A percentile compares a stretch with the other conserved stretches of the same genome.
Conservation (phyloP, 345 rosid species). For the Dimocarpus longan region DNA sequence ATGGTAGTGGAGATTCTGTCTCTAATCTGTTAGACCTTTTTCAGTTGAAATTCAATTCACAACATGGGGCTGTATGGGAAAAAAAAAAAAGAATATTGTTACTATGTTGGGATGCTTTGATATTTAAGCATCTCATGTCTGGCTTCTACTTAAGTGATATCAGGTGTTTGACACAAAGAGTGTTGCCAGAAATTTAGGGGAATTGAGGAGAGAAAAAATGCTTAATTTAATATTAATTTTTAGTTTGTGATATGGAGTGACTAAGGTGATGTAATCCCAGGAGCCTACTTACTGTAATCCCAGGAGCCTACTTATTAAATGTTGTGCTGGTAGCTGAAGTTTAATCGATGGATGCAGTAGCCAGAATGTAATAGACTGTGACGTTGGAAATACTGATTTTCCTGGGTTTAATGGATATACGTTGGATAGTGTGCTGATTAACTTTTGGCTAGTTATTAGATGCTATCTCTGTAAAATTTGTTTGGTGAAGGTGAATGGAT, state of each 20-base stretch:
- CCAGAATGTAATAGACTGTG: conserved; percentile 4
- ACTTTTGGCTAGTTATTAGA: conserved; percentile 1
- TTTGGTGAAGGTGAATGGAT: conserved; percentile 10
- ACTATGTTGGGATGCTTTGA: not conserved
- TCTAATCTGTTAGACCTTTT: conserved; percentile 25
- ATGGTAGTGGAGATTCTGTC: conserved; percentile 31
- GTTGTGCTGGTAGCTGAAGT: not conserved
- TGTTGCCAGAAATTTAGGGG: conserved; percentile 23
- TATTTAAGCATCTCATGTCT: conserved; percentile 1
- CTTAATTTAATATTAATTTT: not conserved
- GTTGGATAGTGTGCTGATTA: conserved; percentile 12
- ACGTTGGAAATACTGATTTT: conserved; percentile 16
- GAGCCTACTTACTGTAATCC: not conserved
- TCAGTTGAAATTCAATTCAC: conserved; percentile 20
- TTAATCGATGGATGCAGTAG: conserved; percentile 7
- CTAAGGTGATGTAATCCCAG: not conserved
- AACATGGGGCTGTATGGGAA: conserved; percentile 10
- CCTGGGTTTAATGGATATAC: conserved; percentile 5
- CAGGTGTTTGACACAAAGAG: conserved; percentile 5
- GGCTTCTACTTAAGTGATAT: conserved; percentile 5
- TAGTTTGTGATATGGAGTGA: conserved; percentile 11
- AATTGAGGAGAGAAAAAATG: conserved; percentile 14
- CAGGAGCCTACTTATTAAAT: not conserved
- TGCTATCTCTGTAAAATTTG: conserved; percentile 3
- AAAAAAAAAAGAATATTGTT: not conserved